Evolutionary conservation across 805 yeast species (phyloP), one percentile per base, ranked within the genome.

Genomic region (Tetrapisispora iriomotensis): DNA sequence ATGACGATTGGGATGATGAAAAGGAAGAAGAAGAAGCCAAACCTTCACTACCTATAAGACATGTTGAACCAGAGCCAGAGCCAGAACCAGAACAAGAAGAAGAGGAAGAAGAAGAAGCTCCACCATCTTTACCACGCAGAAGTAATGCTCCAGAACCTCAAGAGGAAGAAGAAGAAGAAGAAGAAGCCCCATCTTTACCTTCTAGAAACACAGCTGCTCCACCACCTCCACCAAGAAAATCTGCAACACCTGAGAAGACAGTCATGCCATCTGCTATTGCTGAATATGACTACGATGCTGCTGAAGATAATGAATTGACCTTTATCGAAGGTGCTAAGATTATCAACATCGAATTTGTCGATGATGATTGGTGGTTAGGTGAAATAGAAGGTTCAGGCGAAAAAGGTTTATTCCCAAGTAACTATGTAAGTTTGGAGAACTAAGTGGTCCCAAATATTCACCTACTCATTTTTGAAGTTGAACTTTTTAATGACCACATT

Each of bases 331-430:
- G 90, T 38, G 97, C 86, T 49, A 53, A 70, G 43, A 86, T 92
- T 45, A 67, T 76, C 15, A 82, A 86, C 43, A 82, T 92, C 45
- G 94, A 87, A 50, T 82, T 84, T 60, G 82, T 84, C 14, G 95
- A 87, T 51, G 95, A 85, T 34, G 95, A 85, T 58, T 92, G 98
- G 98, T 92, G 97, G 97, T 70, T 82, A 39, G 98, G 98, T 37
- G 77, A 75, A 45, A 70, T 79, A 50, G 70, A 62, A 42, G 42
- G 36, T 13, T 65, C 77, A 24, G 96, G 95, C 33, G 82, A 77
- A 49, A 71, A 74, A 48, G 92, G 92, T 42, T 68, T 90, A 40
- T 90, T 77, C 97, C 98, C 98, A 38, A 77, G 95, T 30, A 87
- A 85, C 63, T 86, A 83, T 57, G 97, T 92, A 28, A 41, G 61